Conservation (phyloP, 2,329 filamentous ascomycete species). For the Sporothrix brasiliensis region DNA sequence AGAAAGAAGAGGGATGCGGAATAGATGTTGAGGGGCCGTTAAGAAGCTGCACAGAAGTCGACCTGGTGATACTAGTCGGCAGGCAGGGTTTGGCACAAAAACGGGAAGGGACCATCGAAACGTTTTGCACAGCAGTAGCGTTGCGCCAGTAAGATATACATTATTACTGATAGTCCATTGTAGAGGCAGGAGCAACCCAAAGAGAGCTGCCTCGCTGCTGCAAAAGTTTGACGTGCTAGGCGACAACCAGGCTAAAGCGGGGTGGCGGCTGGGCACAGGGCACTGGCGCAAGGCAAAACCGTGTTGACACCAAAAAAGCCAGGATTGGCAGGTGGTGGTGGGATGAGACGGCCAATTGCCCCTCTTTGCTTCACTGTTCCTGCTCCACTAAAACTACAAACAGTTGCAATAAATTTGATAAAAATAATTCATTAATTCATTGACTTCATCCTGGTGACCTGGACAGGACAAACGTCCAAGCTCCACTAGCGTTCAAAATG, state of each 20-base stretch:
- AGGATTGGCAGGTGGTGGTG: slow-evolving; percentile 20
- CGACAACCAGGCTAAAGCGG: slow-evolving; percentile 21
- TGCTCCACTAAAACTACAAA: slow-evolving; percentile 17
- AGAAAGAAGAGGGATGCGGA: not conserved
- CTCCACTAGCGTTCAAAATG: slow-evolving; percentile 16
- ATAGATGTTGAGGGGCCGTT: not conserved
- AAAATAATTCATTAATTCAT: not conserved
- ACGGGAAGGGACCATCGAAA: slow-evolving; percentile 25
- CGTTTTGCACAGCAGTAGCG: slow-evolving; percentile 21
- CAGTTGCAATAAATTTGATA: not conserved
- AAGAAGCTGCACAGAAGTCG: slow-evolving; percentile 11
- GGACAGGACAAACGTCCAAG: slow-evolving; percentile 5
- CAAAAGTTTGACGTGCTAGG: not conserved
- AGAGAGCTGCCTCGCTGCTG: not conserved
- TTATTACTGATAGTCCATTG: not conserved
- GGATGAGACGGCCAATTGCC: not conserved
- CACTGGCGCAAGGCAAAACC: slow-evolving; percentile 8
- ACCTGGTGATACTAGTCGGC: slow-evolving; percentile 18
- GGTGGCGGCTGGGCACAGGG: not conserved
- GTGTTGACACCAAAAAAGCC: slow-evolving; percentile 13
- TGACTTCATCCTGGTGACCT: not conserved
- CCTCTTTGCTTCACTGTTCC: slow-evolving; percentile 14
- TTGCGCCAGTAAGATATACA: not conserved
- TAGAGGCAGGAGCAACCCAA: slow-evolving; percentile 15
- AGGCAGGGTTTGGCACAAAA: slow-evolving; percentile 10